Base-by-base conservation (phyloP, 441 rosid genomes). In the California macrophylla region DNA sequence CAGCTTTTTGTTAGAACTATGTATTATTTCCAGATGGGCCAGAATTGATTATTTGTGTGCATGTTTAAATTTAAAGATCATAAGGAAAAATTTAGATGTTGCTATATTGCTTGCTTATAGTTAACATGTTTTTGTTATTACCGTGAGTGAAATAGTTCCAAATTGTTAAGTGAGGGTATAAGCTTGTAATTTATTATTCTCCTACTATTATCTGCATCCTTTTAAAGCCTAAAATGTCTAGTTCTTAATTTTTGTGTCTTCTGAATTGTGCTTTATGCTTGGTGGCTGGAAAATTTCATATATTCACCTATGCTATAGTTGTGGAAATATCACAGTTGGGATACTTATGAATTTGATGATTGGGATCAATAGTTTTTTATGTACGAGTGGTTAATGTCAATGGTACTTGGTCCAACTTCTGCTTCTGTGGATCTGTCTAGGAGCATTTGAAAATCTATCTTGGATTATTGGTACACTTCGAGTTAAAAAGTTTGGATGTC, bases 321-420 rank as follows among this genome's bases (percentile, higher is more conserved):
- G 60, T 54, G 61, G 24, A 54, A 54, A 54, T 54, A 54, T 21
- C 26, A 54, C 61, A 54, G 61, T 54, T 54, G 25, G 61, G 24
- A 20, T 21, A 54, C 61, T 54, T 10, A 21, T 54, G 26, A 54
- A 54, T 20, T 54, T 23, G 61, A 54, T 54, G 24, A 54, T 54
- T 54, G 61, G 21, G 26, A 21, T 54, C 23, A 6, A 54, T 20
- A 20, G 61, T 54, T 54, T 24, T 60, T 15, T 25, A 25, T 25
- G 7, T 25, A 25, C 13, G 32, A 60, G 7, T 24, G 64, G 29
- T 25, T 24, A 10, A 24, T 60, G 64, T 12, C 64, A 60, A 12
- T 60, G 64, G 64, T 10, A 60, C 64, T 10, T 60, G 64, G 30
- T 60, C 32, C 64, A 3, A 50, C 0, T 50, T 50, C 58, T 50